Evolutionary conservation across 164 flowering plant genomes (phyloP).

Genomic region (Magnolia sinica): DNA sequence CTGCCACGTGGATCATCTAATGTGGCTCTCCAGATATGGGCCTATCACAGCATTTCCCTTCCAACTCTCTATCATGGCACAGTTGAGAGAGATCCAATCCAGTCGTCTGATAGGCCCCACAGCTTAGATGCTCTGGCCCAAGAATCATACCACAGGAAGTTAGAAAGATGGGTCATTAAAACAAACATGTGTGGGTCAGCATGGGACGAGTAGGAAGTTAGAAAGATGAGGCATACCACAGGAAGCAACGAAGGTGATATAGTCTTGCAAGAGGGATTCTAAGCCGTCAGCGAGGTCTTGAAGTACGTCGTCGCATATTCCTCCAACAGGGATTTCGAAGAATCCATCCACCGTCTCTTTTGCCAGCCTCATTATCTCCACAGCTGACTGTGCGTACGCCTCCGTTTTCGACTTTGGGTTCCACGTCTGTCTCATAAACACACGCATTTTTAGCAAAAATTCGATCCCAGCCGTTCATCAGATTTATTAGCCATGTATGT

Average conservation of each 20-base stretch:
- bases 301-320: conserved; percentile 52
- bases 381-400: conserved; percentile 80
- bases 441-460: background rate
- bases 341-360: conserved; percentile 64
- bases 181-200: too few relatives aligned
- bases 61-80: background rate
- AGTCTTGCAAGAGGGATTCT: conserved; percentile 61
- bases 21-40: background rate
- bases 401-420: conserved; percentile 90
- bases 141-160: background rate
- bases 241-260: conserved; percentile 61
- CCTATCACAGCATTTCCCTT: background rate
- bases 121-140: background rate
- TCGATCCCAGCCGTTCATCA: background rate
- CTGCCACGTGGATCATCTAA: too few relatives aligned
- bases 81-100: too few relatives aligned
- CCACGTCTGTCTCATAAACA: conserved; percentile 63
- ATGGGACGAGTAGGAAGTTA: background rate
- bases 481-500: background rate
- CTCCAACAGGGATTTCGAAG: conserved; percentile 48
- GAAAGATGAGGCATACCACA: conserved; percentile 54
- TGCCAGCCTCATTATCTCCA: conserved; percentile 57
- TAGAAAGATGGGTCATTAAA: too few relatives aligned
- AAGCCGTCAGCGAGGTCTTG: conserved; percentile 66
- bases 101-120: background rate